Conservation (phyloP, 2,329 filamentous ascomycete genomes). For the Pyrenophora tritici-repentis region DNA sequence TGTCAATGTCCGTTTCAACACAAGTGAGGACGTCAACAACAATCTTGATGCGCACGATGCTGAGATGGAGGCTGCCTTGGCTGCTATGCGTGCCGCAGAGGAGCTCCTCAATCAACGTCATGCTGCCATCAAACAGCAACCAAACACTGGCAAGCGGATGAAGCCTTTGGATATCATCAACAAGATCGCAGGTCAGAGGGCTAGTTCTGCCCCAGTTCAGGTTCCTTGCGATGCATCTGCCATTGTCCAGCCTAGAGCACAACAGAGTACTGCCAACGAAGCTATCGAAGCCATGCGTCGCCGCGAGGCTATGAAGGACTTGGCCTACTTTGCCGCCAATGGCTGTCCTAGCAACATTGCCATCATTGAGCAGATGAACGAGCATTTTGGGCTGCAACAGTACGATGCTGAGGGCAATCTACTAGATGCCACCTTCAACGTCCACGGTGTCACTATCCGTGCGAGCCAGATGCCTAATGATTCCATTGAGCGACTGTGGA, state of each 20-base stretch:
- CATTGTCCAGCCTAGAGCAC: not conserved
- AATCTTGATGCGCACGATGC: not conserved
- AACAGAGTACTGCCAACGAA: constrained; percentile 1
- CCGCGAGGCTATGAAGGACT: constrained; percentile 3
- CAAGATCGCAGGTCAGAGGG: not conserved
- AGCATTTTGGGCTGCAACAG: not conserved
- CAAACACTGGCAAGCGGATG: not conserved
- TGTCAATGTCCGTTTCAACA: not conserved
- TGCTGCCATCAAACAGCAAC: constrained; percentile 4
- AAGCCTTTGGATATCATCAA: not conserved
- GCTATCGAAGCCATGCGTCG: constrained; percentile 6
- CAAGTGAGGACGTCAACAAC: not conserved
- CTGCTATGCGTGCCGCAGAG: constrained; percentile 6
- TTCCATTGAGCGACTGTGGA: constrained; percentile 12
- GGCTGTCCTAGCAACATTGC: constrained; percentile 9
- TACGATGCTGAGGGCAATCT: not conserved
- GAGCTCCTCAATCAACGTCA: constrained; percentile 10
- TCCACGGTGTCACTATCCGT: constrained; percentile 1
- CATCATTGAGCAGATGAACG: constrained; percentile 9
- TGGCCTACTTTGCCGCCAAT: constrained; percentile 2
- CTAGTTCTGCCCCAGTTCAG: not conserved
- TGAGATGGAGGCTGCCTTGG: not conserved
- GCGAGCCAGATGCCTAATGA: constrained; percentile 4
- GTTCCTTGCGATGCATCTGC: not conserved
- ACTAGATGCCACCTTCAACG: constrained; percentile 4